These are phyloP conservation scores for Chaetothyriales sp. DNA, from an alignment of 2,329 filamentous ascomycete species.

Conservation along the genomic window DNA sequence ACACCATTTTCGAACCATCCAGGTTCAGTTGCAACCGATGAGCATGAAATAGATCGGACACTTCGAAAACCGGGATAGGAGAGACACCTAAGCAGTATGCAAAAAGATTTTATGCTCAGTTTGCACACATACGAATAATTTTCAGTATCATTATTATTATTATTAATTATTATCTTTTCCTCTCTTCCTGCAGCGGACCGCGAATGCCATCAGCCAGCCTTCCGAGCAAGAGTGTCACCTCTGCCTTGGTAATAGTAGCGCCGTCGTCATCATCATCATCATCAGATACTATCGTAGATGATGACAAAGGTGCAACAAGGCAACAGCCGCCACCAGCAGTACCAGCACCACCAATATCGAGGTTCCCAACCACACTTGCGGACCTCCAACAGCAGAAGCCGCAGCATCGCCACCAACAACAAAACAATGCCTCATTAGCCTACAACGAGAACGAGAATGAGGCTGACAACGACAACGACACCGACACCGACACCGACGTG, in stretches of 20 bases:
- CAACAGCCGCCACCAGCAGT: neutral
- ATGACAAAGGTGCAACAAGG: neutral
- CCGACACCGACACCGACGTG: conserved; percentile 1
- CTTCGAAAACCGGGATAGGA: too few species aligned
- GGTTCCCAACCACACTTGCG: conserved; percentile 11
- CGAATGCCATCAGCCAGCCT: neutral
- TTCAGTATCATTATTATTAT: too few species aligned
- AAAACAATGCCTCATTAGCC: conserved; percentile 6
- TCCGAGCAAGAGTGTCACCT: neutral
- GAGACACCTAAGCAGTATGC: too few species aligned
- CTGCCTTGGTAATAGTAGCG: neutral
- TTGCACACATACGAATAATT: too few species aligned
- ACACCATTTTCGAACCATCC: too few species aligned
- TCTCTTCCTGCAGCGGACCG: too few species aligned
- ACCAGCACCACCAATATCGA: too few species aligned
- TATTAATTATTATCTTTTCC: too few species aligned
- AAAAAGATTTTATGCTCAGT: too few species aligned
- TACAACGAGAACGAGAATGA: conserved; percentile 7
- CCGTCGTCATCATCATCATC: neutral
- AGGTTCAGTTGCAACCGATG: too few species aligned
- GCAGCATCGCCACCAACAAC: too few species aligned
- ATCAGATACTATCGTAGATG: neutral
- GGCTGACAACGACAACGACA: neutral
- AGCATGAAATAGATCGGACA: too few species aligned
- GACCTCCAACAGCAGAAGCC: conserved; percentile 6